These are phyloP conservation scores for Cephaloascus fragrans DNA, from an alignment of 805 yeast species.

Conservation along the genomic window DNA sequence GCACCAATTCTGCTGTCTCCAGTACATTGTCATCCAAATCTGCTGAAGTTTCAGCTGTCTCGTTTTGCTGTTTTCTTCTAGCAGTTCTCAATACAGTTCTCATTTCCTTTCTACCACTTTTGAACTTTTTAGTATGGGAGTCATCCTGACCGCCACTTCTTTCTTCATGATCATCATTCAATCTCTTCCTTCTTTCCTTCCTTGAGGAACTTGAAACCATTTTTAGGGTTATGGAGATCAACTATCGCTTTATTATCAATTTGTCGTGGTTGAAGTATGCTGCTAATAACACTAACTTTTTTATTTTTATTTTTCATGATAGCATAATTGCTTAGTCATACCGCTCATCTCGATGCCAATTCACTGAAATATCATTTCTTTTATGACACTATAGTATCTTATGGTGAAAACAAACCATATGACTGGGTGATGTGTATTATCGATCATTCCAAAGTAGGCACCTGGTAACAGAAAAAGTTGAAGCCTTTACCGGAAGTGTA, in stretches of 20 bases:
- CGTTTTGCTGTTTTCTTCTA: slow-evolving; percentile 15
- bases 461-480: no score
- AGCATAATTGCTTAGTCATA: neutral
- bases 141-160: neutral
- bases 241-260: neutral
- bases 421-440: no score
- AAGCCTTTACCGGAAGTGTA: no score
- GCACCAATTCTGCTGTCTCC: slow-evolving; percentile 7
- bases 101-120: slow-evolving; percentile 51
- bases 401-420: no score
- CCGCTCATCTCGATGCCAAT: neutral
- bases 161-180: neutral
- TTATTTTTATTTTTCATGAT: neutral
- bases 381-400: no score
- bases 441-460: no score
- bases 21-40: slow-evolving; percentile 9
- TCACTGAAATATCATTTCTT: no score
- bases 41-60: slow-evolving; percentile 4
- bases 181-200: neutral
- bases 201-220: neutral
- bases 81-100: slow-evolving; percentile 52
- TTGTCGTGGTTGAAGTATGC: no score
- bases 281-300: no score
- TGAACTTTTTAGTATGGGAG: slow-evolving; percentile 7
- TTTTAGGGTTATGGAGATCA: no score